Base-by-base conservation (phyloP, 2,329 filamentous ascomycete species). In the Chalaropsis thielavioides region DNA sequence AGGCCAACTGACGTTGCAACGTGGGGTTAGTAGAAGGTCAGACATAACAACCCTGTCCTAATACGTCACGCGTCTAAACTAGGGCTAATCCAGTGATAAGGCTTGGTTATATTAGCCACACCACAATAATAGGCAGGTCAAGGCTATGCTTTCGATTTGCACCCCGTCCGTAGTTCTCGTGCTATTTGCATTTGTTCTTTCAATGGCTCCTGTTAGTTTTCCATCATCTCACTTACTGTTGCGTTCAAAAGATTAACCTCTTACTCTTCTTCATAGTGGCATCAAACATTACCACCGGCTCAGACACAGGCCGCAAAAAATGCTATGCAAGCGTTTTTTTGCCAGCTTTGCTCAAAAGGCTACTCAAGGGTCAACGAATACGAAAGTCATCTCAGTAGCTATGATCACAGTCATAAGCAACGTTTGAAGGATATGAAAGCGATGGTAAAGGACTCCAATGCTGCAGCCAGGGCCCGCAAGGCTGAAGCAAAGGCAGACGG, bases 281-380 rank as follows among this genome's bases (percentile, higher is more conserved):
- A 80, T 71, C 80, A 83, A 68, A 83, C 81, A 4, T 78, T 84
- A 1, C 82, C 82, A 1, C 78, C 80, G 3, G 81, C 82, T 65
- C 80, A 83, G 70, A 84, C 82, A 24, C 77, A 79, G 31, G 81
- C 82, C 1, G 90, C 89, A 8, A 86, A 89, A 68, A 87, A 89
- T 71, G 89, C 89, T 17, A 80, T 89, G 61, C 88, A 86, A 71
- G 85, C 88, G 41, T 94, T 95, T 76, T 91, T 89, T 77, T 95
- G 87, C 78, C 83, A 86, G 49, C 83, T 97, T 64, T 97, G 94
- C 78, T 85, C 88, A 69, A 97, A 97, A 77, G 92, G 92, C 71
- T 99, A 97, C 76, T 85, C 87, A 1, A 90, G 94, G 65, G 92
- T 95, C 81, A 92, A 95, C 73, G 92, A 97, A 74, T 96, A 95